These are phyloP conservation scores for Cytidiella melzeri DNA, from an alignment of 768 basidiomycete genomes.

Conservation along the genomic window DNA sequence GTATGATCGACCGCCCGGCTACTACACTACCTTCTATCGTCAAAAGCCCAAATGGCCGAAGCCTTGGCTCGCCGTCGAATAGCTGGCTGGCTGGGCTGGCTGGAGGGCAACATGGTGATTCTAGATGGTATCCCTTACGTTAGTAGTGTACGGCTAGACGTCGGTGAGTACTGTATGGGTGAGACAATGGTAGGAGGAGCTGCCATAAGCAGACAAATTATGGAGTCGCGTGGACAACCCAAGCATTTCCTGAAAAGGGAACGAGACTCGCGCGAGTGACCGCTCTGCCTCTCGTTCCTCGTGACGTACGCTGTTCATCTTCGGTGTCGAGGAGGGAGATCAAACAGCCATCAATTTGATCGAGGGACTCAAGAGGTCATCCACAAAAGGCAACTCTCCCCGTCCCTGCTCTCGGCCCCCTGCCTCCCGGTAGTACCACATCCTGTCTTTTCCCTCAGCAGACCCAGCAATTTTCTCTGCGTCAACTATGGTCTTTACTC, in stretches of 20 bases:
- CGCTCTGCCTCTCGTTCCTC: conserved; percentile 8
- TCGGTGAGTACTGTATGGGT: no score
- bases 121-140: no score
- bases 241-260: background rate
- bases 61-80: background rate
- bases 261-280: conserved; percentile 10
- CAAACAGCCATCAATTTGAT: no score
- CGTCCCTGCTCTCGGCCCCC: background rate
- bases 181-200: background rate
- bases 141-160: no score
- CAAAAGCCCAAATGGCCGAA: no score
- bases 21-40: no score
- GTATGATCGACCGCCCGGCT: background rate
- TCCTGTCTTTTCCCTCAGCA: no score
- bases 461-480: no score
- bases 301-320: conserved; percentile 12
- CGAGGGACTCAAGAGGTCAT: conserved; percentile 5
- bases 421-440: no score
- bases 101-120: no score
- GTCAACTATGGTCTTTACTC: no score
- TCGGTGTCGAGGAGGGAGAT: conserved; percentile 6
- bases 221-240: conserved; percentile 1
- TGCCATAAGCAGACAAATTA: conserved; percentile 4
- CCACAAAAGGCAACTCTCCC: background rate
- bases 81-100: background rate